phyloP scores from a whole-genome alignment of 2,329 filamentous ascomycete genomes.

The Fusarium fujikuroi region DNA sequence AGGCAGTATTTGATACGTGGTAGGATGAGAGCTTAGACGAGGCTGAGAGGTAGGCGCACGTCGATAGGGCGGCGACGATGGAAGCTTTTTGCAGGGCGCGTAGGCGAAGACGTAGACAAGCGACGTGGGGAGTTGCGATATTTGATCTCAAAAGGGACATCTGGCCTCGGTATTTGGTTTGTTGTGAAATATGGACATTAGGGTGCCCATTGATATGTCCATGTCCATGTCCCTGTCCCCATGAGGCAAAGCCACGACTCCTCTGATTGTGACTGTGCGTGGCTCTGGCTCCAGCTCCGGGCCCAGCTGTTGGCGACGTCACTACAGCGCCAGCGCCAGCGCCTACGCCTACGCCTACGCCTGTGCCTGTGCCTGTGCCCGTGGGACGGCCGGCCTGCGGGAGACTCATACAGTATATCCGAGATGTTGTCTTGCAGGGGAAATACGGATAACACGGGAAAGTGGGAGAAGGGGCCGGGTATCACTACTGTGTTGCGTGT shows the following conservation, averaged over 20 bases:
- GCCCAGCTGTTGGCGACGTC: slow-evolving; percentile 41
- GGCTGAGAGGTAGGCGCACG: slow-evolving; percentile 40
- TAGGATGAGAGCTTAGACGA: slow-evolving; percentile 32
- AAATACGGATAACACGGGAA: slow-evolving; percentile 28
- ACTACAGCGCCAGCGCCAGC: slow-evolving; percentile 40
- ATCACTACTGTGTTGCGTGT: slow-evolving; percentile 3
- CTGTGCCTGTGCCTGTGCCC: slow-evolving; percentile 35
- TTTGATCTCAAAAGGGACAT: slow-evolving; percentile 40
- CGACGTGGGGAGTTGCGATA: slow-evolving; percentile 30
- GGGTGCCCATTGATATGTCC: slow-evolving; percentile 11
- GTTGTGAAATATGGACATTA: slow-evolving; percentile 38
- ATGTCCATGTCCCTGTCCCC: slow-evolving; percentile 35
- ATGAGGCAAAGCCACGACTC: slow-evolving; percentile 33
- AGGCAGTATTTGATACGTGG: slow-evolving; percentile 35
- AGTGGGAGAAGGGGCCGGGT: slow-evolving; percentile 21
- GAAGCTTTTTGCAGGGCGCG: slow-evolving; percentile 39
- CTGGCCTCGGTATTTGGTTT: slow-evolving; percentile 36
- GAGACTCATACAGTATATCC: slow-evolving; percentile 47
- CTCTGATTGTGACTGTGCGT: slow-evolving; percentile 27
- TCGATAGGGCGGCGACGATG: slow-evolving; percentile 41
- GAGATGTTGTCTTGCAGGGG: slow-evolving; percentile 29
- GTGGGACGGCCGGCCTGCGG: slow-evolving; percentile 47
- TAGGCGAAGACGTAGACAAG: slow-evolving; percentile 36
- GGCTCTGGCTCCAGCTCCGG: neutral
- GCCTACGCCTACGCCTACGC: slow-evolving; percentile 4